Evolutionary conservation across 2,329 filamentous ascomycete species (phyloP).

Genomic region (Xylaria sp.): DNA sequence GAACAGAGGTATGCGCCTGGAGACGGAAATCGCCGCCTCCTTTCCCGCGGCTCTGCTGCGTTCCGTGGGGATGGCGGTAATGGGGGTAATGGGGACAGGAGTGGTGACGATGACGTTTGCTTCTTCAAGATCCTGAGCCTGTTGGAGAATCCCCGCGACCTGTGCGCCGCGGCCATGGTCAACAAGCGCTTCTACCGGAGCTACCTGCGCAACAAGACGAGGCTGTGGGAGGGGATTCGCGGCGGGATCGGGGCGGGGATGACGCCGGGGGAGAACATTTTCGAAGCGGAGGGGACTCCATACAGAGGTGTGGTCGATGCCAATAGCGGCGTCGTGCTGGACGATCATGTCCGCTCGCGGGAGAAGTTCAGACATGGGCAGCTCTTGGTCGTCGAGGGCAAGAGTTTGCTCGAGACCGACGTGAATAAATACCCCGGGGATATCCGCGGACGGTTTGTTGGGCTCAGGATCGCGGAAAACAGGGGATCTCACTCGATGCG

Average conservation of each 20-base stretch:
- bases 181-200: slow-evolving; percentile 54
- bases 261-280: neutral
- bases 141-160: slow-evolving; percentile 54
- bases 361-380: slow-evolving; percentile 25
- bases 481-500: neutral
- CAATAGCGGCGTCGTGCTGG: neutral
- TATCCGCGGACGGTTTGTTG: slow-evolving; percentile 13
- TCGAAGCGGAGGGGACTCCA: slow-evolving; percentile 6
- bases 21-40: neutral
- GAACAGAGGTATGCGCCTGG: slow-evolving; percentile 13
- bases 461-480: neutral
- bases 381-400: slow-evolving; percentile 21
- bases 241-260: neutral
- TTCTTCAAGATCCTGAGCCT: slow-evolving; percentile 55
- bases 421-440: slow-evolving; percentile 19
- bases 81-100: neutral
- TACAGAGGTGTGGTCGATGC: neutral
- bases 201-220: slow-evolving; percentile 24
- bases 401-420: slow-evolving; percentile 8
- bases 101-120: slow-evolving; percentile 45
- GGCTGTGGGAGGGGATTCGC: slow-evolving; percentile 12
- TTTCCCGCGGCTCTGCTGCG: neutral
- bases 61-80: neutral
- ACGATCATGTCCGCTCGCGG: neutral
- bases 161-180: slow-evolving; percentile 56